Percentiles rank a stretch among this genome's conserved stretches.
Evolutionary conservation across 306 rosid species (phyloP).

Genomic region (Gleditsia sinensis): DNA sequence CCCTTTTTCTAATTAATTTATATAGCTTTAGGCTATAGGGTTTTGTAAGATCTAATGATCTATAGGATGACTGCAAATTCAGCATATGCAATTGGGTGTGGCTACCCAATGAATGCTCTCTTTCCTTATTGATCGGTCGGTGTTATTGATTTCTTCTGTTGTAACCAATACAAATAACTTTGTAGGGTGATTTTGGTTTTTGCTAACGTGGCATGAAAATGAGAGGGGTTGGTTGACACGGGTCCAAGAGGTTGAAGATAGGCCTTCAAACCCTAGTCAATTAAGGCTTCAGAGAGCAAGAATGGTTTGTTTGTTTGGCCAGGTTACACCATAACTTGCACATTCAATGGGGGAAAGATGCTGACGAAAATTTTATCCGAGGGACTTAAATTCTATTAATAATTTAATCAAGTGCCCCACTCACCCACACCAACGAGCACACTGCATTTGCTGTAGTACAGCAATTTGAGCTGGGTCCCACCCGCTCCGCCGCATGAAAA

Average conservation of each 20-base stretch:
- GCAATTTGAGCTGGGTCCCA: constrained; percentile 32
- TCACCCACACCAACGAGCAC: constrained; percentile 13
- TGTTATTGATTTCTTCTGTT: too few species aligned
- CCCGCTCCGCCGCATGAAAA: background rate
- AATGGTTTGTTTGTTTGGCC: constrained; percentile 66
- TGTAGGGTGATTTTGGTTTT: background rate
- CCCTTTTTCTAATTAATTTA: too few species aligned
- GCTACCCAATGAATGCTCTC: too few species aligned
- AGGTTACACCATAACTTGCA: constrained; percentile 33
- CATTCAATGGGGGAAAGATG: constrained; percentile 44
- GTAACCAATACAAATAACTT: too few species aligned
- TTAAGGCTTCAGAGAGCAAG: constrained; percentile 14
- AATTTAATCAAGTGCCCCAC: constrained; percentile 36
- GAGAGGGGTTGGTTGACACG: background rate
- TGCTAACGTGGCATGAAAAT: background rate
- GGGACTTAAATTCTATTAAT: constrained; percentile 10
- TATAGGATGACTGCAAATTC: too few species aligned
- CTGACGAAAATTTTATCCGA: constrained; percentile 41
- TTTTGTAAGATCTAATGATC: too few species aligned
- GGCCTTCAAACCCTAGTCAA: background rate
- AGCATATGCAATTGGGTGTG: too few species aligned
- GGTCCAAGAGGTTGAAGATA: background rate
- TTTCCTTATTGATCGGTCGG: too few species aligned
- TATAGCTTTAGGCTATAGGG: too few species aligned
- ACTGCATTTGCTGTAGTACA: background rate